These are phyloP conservation scores for Globisporangium viniferum DNA, from an alignment of 352 stramenopile genomes.

Conservation along the genomic window DNA sequence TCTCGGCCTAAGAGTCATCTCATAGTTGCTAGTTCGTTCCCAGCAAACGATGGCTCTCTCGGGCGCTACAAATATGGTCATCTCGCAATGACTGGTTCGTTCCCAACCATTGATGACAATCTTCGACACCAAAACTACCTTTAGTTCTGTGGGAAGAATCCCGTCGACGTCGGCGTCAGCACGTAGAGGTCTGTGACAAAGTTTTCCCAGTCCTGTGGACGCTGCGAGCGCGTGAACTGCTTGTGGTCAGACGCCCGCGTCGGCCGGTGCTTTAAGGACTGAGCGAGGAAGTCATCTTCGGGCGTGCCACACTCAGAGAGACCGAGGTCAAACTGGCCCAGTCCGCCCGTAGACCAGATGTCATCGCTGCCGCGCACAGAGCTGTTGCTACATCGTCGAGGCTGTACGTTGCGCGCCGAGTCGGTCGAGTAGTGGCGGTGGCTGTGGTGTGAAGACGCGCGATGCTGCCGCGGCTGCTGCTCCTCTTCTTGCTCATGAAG, in stretches of 20 bases:
- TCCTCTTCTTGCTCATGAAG: background rate
- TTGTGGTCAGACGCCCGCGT: conserved; percentile 3
- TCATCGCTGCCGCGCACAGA: background rate
- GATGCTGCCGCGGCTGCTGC: background rate
- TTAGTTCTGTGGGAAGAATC: conserved; percentile 2
- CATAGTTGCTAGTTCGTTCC: background rate
- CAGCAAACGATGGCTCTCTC: background rate
- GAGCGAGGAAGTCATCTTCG: background rate
- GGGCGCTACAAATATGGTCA: background rate
- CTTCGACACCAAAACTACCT: background rate
- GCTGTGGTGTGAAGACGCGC: background rate
- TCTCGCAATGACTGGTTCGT: background rate
- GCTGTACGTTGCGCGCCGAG: background rate
- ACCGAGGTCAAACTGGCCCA: conserved; percentile 12
- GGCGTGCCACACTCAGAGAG: background rate
- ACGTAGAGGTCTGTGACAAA: conserved; percentile 15
- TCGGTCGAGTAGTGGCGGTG: conserved; percentile 1
- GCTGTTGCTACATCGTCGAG: background rate
- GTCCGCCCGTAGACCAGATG: background rate
- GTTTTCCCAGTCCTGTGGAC: conserved; percentile 10
- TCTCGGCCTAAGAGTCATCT: background rate
- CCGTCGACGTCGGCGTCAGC: background rate
- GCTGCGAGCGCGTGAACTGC: conserved; percentile 3
- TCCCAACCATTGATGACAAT: background rate
- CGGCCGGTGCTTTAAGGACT: conserved; percentile 1